phyloP scores from a whole-genome alignment of 768 basidiomycete genomes.

The Pleurotus eryngii region DNA sequence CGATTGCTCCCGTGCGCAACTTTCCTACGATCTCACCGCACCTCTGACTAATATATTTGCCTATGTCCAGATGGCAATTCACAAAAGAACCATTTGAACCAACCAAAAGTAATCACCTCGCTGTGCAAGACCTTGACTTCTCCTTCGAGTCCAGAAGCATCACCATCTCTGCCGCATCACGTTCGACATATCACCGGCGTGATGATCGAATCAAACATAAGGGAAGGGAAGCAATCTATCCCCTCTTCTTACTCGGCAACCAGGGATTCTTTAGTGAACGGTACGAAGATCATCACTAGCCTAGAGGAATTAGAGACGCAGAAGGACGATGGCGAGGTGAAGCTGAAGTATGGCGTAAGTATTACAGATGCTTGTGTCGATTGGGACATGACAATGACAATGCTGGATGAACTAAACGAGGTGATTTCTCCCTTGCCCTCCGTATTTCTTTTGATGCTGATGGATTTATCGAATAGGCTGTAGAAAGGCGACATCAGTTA shows the following conservation, averaged over 20 bases:
- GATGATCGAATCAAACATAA: slow-evolving; percentile 93
- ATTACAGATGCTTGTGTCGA: slow-evolving; percentile 90
- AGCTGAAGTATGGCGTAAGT: slow-evolving; percentile 78
- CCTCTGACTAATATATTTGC: slow-evolving; percentile 50
- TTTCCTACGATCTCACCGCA: neutral
- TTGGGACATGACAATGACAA: slow-evolving; percentile 83
- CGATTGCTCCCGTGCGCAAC: slow-evolving; percentile 69
- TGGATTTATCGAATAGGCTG: too few relatives aligned
- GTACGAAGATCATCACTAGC: neutral
- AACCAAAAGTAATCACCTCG: slow-evolving; percentile 54
- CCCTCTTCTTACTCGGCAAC: slow-evolving; percentile 60
- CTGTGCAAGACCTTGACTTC: neutral
- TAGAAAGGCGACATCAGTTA: too few relatives aligned
- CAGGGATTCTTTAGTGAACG: slow-evolving; percentile 1
- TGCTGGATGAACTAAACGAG: slow-evolving; percentile 80
- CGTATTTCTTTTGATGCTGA: neutral
- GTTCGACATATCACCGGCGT: slow-evolving; percentile 76
- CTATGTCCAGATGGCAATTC: slow-evolving; percentile 15
- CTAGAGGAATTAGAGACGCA: neutral
- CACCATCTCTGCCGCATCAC: neutral
- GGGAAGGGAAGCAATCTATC: slow-evolving; percentile 85
- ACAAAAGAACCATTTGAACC: slow-evolving; percentile 62
- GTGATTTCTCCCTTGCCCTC: slow-evolving; percentile 23
- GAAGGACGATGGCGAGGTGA: slow-evolving; percentile 16
- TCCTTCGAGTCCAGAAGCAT: neutral